Percentiles rank a stretch among this genome's conserved stretches.
Conservation (phyloP, 2,329 filamentous ascomycete genomes). For the Arthrinium phaeospermum region DNA sequence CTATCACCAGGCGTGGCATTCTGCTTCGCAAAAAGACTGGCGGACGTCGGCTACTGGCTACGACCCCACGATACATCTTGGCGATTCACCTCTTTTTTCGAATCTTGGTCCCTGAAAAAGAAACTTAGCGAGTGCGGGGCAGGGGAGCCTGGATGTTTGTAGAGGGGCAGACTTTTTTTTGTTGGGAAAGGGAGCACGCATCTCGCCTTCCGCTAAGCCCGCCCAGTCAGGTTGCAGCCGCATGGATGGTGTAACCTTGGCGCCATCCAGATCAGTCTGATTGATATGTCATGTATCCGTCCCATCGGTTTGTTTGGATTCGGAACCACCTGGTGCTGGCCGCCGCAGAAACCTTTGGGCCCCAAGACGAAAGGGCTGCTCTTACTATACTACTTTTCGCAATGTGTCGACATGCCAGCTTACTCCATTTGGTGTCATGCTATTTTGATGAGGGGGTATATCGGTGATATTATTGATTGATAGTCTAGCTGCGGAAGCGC, state of each 20-base stretch:
- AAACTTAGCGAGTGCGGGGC: constrained; percentile 12
- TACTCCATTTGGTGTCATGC: no score
- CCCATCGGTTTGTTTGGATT: not conserved
- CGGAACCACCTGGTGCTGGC: not conserved
- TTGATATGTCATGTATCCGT: not conserved
- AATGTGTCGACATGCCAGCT: no score
- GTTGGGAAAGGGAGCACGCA: constrained; percentile 16
- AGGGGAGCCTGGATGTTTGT: not conserved
- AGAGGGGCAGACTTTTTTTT: constrained; percentile 17
- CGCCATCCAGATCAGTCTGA: not conserved
- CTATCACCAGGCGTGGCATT: not conserved
- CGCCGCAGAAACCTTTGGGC: no score
- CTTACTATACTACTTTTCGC: no score
- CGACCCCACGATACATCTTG: constrained; percentile 11
- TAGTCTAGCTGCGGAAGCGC: no score
- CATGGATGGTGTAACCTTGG: constrained; percentile 10
- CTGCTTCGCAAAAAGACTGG: not conserved
- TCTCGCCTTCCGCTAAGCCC: not conserved
- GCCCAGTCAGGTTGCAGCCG: not conserved
- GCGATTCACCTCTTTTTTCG: not conserved
- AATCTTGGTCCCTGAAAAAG: constrained; percentile 15
- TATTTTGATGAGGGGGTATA: no score
- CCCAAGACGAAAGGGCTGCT: no score
- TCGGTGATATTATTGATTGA: no score
- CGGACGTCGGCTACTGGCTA: not conserved